Percentiles rank a stretch among this genome's conserved stretches.
These are phyloP conservation scores for Lentinula boryana DNA, from an alignment of 768 basidiomycete species.

Conservation along the genomic window DNA sequence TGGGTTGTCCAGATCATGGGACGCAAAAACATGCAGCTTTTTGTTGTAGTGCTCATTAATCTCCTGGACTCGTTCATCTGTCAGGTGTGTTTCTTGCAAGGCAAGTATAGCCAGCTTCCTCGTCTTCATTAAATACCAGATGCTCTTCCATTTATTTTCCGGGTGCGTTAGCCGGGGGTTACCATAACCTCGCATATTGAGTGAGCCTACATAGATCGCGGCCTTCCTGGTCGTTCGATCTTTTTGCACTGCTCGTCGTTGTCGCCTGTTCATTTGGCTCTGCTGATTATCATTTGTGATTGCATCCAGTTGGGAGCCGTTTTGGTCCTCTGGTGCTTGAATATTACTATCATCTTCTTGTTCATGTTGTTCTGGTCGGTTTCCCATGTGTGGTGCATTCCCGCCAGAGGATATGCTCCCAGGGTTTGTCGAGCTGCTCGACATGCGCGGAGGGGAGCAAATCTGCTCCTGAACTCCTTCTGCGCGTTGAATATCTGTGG, in stretches of 20 bases:
- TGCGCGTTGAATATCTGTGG: too few species aligned
- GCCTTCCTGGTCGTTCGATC: neutral
- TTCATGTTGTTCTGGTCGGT: too few species aligned
- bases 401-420: too few species aligned
- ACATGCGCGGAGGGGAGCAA: too few species aligned
- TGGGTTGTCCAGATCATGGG: slow-evolving; percentile 8
- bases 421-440: too few species aligned
- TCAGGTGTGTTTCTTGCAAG: slow-evolving; percentile 27
- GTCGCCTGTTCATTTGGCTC: neutral
- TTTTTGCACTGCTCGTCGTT: neutral
- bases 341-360: too few species aligned
- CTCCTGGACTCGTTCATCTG: slow-evolving; percentile 2
- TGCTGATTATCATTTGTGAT: neutral
- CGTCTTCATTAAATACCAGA: slow-evolving; percentile 14
- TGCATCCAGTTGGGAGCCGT: neutral
- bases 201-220: neutral
- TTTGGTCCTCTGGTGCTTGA: too few species aligned
- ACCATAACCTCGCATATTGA: slow-evolving; percentile 10
- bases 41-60: slow-evolving; percentile 5
- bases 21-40: slow-evolving; percentile 15
- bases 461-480: too few species aligned
- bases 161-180: neutral
- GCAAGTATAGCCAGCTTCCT: slow-evolving; percentile 21
- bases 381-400: too few species aligned
- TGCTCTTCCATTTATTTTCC: slow-evolving; percentile 10